Evolutionary conservation across 257 asterid genomes (phyloP), one percentile per base, ranked within the genome.

Genomic region (Eustoma russellianum): DNA sequence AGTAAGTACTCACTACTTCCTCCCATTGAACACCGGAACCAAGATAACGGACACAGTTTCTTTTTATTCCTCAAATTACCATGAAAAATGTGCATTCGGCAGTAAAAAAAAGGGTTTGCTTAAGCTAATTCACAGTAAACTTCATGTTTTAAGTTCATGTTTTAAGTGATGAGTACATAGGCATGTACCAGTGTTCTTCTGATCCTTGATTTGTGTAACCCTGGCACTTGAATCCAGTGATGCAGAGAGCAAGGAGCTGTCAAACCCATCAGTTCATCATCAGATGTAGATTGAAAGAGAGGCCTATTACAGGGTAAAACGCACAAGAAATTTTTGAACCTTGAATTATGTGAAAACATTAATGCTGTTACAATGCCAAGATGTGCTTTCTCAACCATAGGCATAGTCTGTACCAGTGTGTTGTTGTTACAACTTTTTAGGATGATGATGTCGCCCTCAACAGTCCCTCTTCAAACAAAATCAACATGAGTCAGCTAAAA

Each of bases 361-460:
- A 85, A 60, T 46, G 93, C 73, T 46, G 98, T 92, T 41, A 83
- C 88, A 47, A 88, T 71, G 65, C 93, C 97, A 65, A 92, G 82
- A 77, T 92, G 98, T 65, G 98, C 98, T 74, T 74, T 88, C 75
- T 68, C 85, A n/a, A n/a, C n/a, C n/a, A n/a, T n/a, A n/a, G n/a
- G n/a, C n/a, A n/a, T n/a, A n/a, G n/a, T n/a, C 30, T 66, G 87
- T 61, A 81, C 83, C 59, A 71, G 73, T 83, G 81, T 64, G 47
- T 62, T 77, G 57, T 57, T 65, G 52, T 86, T 67, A 59, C 68
- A 71, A 5, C 43, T 38, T 38, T 11, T 38, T 63, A 85, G 44
- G 66, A 92, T 68, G 52, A 66, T 53, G 65, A 88, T 61, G 53
- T 79, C 84, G 64, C 98, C 98, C 74, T 85, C 68, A 67, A 68